Conservation (phyloP, 805 yeast species). For the Lipomyces yamadae region DNA sequence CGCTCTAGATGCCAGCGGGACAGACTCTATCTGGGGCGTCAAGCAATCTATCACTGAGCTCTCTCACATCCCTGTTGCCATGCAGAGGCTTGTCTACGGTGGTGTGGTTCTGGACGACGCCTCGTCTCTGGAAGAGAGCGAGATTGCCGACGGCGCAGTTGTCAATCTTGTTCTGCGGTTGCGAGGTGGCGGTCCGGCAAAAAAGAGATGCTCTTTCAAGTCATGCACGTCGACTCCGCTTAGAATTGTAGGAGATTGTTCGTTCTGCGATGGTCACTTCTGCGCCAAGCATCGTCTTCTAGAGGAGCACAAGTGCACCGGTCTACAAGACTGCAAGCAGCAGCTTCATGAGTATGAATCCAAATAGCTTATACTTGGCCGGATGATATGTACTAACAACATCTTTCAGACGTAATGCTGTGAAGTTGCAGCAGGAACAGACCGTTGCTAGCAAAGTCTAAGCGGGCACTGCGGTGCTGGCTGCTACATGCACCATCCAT, state of each 20-base stretch:
- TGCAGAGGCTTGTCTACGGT: slow-evolving; percentile 61
- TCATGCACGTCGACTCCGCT: slow-evolving; percentile 68
- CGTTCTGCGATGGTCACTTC: slow-evolving; percentile 80
- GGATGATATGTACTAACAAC: not conserved
- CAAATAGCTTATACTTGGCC: not conserved
- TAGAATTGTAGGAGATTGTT: slow-evolving; percentile 77
- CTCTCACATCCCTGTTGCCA: slow-evolving; percentile 27
- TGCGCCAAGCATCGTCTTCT: slow-evolving; percentile 85
- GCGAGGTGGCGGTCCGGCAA: slow-evolving; percentile 82
- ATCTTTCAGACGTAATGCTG: slow-evolving; percentile 63
- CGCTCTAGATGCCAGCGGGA: slow-evolving; percentile 21
- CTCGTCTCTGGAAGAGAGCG: slow-evolving; percentile 82
- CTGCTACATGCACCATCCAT: not conserved
- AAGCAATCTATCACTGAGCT: slow-evolving; percentile 25
- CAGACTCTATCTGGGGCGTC: slow-evolving; percentile 27
- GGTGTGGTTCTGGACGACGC: slow-evolving; percentile 89
- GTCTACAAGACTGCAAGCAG: slow-evolving; percentile 79
- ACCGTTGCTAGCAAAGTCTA: slow-evolving; percentile 76
- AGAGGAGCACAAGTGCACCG: slow-evolving; percentile 82
- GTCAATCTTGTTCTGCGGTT: slow-evolving; percentile 84
- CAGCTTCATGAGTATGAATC: slow-evolving; percentile 63
- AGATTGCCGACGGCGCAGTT: slow-evolving; percentile 85
- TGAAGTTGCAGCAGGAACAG: slow-evolving; percentile 80
- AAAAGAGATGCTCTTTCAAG: slow-evolving; percentile 55
- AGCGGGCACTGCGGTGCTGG: not conserved